phyloP scores from a whole-genome alignment of 208 protist species.

The Wallacemonas sp. region DNA sequence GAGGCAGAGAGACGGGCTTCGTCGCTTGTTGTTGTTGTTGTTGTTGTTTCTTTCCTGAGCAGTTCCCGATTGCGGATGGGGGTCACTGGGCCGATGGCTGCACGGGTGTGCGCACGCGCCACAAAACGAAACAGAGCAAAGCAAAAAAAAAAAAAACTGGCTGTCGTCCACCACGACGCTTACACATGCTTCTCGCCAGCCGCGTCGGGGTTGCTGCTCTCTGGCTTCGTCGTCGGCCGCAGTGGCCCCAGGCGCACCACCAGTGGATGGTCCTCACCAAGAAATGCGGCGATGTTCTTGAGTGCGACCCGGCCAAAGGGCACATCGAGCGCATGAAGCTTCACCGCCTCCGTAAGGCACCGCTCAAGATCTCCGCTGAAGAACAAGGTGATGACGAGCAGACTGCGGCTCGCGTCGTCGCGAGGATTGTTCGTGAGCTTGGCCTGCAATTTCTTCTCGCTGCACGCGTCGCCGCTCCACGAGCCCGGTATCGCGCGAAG shows the following conservation, averaged over 20 bases:
- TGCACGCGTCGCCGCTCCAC: constrained; percentile 58
- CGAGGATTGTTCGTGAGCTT: constrained; percentile 31
- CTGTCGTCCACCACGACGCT: background rate
- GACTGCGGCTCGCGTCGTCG: constrained; percentile 33
- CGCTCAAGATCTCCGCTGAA: constrained; percentile 81
- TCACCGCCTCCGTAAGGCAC: constrained; percentile 80
- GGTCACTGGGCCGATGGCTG: too few relatives aligned
- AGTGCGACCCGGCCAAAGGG: constrained; percentile 63
- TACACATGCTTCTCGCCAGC: too few relatives aligned
- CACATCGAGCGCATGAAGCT: constrained; percentile 41
- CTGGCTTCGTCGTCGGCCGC: constrained; percentile 1
- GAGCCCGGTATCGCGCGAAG: constrained; percentile 31
- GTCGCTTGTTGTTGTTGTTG: too few relatives aligned
- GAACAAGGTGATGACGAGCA: constrained; percentile 84
- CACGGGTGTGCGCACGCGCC: too few relatives aligned
- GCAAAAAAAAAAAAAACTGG: background rate
- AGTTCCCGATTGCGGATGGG: too few relatives aligned
- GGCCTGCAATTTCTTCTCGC: constrained; percentile 41
- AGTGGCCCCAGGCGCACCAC: constrained; percentile 29
- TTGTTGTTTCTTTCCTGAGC: too few relatives aligned
- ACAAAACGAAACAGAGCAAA: too few relatives aligned
- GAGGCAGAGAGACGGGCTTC: too few relatives aligned
- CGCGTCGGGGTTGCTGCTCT: background rate
- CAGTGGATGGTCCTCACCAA: constrained; percentile 56
- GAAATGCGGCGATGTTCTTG: constrained; percentile 47